Conservation (phyloP, 2,329 filamentous ascomycete genomes). For the Diaporthe sp. region DNA sequence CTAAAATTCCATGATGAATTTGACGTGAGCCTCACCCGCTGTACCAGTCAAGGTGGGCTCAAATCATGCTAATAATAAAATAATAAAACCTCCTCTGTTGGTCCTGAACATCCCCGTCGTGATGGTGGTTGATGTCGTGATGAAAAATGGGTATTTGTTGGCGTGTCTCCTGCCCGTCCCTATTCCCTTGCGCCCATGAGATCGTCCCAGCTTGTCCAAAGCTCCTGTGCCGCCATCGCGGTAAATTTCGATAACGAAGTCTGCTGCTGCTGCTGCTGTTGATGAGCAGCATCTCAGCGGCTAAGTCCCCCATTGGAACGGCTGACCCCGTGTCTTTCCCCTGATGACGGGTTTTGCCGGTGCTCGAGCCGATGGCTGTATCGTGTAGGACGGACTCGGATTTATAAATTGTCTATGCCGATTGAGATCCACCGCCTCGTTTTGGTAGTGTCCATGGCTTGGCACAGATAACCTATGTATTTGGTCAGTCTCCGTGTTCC, state of each 20-base stretch:
- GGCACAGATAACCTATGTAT: constrained; percentile 72
- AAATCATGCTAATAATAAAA: constrained; percentile 22
- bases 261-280: neutral
- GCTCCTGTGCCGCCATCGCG: constrained; percentile 22
- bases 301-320: neutral
- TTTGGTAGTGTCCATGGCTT: constrained; percentile 79
- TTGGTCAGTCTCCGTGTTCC: constrained; percentile 29
- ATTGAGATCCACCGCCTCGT: constrained; percentile 53
- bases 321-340: neutral
- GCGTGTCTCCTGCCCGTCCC: constrained; percentile 9
- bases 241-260: neutral
- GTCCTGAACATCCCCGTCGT: constrained; percentile 23
- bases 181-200: neutral
- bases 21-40: constrained; percentile 1
- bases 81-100: constrained; percentile 24
- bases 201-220: constrained; percentile 12
- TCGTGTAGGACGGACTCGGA: constrained; percentile 12
- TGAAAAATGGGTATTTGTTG: constrained; percentile 26
- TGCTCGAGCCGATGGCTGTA: constrained; percentile 7
- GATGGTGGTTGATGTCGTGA: constrained; percentile 8
- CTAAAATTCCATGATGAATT: constrained; percentile 24
- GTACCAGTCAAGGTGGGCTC: constrained; percentile 1
- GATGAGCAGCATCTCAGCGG: neutral
- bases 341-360: neutral
- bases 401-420: constrained; percentile 20